A percentile compares a stretch with the other conserved stretches of the same genome.
Conservation (phyloP, 768 basidiomycete species). For the Kwoniella shandongensis region DNA sequence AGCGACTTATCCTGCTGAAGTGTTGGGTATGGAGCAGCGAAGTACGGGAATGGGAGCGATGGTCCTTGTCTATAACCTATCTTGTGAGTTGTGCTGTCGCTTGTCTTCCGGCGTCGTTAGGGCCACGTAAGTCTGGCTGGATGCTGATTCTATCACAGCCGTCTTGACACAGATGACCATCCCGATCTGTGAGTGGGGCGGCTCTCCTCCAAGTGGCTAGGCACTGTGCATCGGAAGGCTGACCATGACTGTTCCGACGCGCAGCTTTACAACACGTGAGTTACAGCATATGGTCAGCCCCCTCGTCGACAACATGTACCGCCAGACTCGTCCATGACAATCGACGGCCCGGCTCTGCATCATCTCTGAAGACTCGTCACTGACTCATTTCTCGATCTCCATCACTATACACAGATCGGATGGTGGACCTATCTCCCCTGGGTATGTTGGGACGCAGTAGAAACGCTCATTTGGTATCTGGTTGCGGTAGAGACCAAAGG, state of each 20-base stretch:
- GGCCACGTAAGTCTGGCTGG: background rate
- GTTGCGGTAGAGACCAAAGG: conserved; percentile 53
- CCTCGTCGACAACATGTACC: too few species aligned
- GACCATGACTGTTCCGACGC: background rate
- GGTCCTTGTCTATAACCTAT: conserved; percentile 24
- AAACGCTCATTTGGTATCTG: conserved; percentile 48
- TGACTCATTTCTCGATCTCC: too few species aligned
- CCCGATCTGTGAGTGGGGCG: conserved; percentile 7
- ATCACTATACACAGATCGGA: conserved; percentile 14
- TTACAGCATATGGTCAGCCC: background rate
- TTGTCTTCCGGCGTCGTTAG: too few species aligned
- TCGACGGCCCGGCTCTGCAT: too few species aligned
- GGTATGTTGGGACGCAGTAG: conserved; percentile 46
- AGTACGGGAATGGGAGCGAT: conserved; percentile 35
- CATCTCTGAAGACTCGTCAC: too few species aligned
- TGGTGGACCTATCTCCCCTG: conserved; percentile 38
- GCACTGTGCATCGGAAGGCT: background rate
- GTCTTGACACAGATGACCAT: conserved; percentile 13
- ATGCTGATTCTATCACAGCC: conserved; percentile 7
- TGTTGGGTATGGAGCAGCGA: conserved; percentile 31
- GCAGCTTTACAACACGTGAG: conserved; percentile 11
- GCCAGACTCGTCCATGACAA: too few species aligned
- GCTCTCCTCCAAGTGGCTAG: conserved; percentile 7
- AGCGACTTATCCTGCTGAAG: conserved; percentile 32
- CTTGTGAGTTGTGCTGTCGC: conserved; percentile 19